Percentiles rank a stretch among this genome's conserved stretches.
Conservation (phyloP, 345 rosid species). For the Diplotaxis tenuifolia region DNA sequence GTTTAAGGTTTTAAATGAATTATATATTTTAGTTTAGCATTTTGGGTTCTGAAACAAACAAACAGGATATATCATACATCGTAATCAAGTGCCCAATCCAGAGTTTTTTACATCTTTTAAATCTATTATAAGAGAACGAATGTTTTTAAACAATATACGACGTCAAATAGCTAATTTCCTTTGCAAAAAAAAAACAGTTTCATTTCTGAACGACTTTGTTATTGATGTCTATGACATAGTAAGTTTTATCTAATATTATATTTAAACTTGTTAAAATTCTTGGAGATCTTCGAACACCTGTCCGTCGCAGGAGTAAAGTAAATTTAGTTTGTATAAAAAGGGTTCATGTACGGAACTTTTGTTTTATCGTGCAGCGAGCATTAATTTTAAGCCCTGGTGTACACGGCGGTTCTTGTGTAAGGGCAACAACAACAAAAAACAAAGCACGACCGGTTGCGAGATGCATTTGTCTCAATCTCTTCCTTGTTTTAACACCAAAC, state of each 20-base stretch:
- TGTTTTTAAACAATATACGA: not conserved
- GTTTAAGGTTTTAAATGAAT: not conserved
- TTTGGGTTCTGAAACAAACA: not conserved
- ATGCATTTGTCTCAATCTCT: slow-evolving; percentile 23
- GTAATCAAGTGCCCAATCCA: not conserved
- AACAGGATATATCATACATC: no score
- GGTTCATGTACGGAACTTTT: not conserved
- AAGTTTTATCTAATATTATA: not conserved
- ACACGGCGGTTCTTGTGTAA: slow-evolving; percentile 23
- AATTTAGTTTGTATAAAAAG: not conserved
- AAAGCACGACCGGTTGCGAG: slow-evolving; percentile 21
- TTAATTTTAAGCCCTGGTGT: slow-evolving; percentile 15
- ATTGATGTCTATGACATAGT: not conserved
- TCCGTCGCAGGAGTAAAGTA: not conserved
- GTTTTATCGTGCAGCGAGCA: not conserved
- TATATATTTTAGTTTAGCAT: not conserved
- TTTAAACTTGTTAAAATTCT: not conserved
- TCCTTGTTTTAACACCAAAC: slow-evolving; percentile 29
- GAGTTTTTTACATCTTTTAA: not conserved
- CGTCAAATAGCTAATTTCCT: no score
- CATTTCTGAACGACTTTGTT: no score
- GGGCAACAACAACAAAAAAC: slow-evolving; percentile 37
- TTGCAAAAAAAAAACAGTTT: not conserved
- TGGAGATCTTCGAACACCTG: not conserved
- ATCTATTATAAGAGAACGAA: no score